These are phyloP conservation scores for Tolypocladium cylindrosporum DNA, from an alignment of 2,329 filamentous ascomycete genomes.

Conservation along the genomic window DNA sequence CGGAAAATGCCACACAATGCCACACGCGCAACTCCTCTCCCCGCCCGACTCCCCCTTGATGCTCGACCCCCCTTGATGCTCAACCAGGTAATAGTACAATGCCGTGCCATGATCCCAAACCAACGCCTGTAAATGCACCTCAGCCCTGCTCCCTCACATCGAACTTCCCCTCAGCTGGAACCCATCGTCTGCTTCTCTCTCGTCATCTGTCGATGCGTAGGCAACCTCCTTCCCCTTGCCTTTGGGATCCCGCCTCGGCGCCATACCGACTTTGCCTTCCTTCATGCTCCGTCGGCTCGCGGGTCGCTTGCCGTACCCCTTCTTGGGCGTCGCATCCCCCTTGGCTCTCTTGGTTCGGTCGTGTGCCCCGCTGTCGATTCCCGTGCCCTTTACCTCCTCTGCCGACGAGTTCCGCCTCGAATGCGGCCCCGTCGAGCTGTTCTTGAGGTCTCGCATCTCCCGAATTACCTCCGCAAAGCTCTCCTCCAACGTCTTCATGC, in stretches of 20 bases:
- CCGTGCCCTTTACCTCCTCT: slow-evolving; percentile 22
- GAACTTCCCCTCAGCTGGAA: slow-evolving; percentile 29
- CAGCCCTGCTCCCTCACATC: slow-evolving; percentile 16
- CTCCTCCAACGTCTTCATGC: slow-evolving; percentile 90
- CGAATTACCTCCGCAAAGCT: slow-evolving; percentile 79
- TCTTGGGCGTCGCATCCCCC: slow-evolving; percentile 16
- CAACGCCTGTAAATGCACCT: slow-evolving; percentile 1
- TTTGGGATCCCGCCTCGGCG: slow-evolving; percentile 21
- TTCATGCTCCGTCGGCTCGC: slow-evolving; percentile 31
- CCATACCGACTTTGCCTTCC: slow-evolving; percentile 23
- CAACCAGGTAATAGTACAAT: not conserved
- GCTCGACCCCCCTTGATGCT: not conserved
- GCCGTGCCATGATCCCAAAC: not conserved
- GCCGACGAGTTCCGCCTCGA: slow-evolving; percentile 43
- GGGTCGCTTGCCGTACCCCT: slow-evolving; percentile 18
- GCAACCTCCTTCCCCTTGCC: slow-evolving; percentile 39
- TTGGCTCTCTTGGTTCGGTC: slow-evolving; percentile 17
- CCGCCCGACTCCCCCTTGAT: not conserved
- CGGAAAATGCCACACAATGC: not conserved
- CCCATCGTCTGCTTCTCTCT: slow-evolving; percentile 18
- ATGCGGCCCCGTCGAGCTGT: slow-evolving; percentile 32
- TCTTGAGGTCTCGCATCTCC: slow-evolving; percentile 60
- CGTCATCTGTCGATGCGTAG: slow-evolving; percentile 25
- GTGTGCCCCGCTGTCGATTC: slow-evolving; percentile 24
- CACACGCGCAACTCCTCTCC: not conserved